phyloP scores from a whole-genome alignment of 2,329 filamentous ascomycete genomes.

The Dothideomycetidae sp. region DNA sequence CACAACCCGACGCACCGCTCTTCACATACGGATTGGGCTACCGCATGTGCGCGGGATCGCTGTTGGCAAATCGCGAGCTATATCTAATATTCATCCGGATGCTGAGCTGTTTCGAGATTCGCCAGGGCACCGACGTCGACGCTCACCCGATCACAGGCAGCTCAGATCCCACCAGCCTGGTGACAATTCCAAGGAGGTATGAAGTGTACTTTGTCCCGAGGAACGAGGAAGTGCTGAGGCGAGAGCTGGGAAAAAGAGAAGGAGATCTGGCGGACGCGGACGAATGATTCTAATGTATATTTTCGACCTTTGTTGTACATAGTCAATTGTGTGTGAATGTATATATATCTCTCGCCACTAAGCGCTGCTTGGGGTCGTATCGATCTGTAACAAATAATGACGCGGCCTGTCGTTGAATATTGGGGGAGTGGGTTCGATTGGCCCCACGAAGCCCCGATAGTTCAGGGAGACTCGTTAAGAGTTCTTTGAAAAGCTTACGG shows the following conservation, averaged over 20 bases:
- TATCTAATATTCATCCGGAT: constrained; percentile 51
- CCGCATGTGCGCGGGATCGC: constrained; percentile 51
- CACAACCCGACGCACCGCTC: constrained; percentile 47
- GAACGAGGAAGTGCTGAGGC: constrained; percentile 31
- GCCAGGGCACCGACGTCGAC: constrained; percentile 40
- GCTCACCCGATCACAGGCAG: constrained; percentile 46
- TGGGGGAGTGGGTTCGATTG: too few relatives aligned
- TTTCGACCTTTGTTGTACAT: too few relatives aligned
- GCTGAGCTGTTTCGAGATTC: constrained; percentile 46
- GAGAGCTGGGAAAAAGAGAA: constrained; percentile 25
- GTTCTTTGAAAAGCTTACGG: too few relatives aligned
- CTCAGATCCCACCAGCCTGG: constrained; percentile 47
- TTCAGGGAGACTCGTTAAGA: too few relatives aligned
- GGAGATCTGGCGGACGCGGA: constrained; percentile 8
- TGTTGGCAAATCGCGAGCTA: constrained; percentile 50
- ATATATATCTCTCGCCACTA: too few relatives aligned
- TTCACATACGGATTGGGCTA: constrained; percentile 54
- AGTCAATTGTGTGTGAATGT: too few relatives aligned
- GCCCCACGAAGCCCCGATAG: too few relatives aligned
- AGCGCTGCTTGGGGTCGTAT: too few relatives aligned
- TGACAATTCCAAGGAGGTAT: constrained; percentile 45
- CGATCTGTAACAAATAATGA: too few relatives aligned
- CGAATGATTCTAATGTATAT: too few relatives aligned
- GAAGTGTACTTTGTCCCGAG: constrained; percentile 45
- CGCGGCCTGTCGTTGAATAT: too few relatives aligned